phyloP scores from a whole-genome alignment of 192 early-diverging fungal species.

The Pilaira anomala region DNA sequence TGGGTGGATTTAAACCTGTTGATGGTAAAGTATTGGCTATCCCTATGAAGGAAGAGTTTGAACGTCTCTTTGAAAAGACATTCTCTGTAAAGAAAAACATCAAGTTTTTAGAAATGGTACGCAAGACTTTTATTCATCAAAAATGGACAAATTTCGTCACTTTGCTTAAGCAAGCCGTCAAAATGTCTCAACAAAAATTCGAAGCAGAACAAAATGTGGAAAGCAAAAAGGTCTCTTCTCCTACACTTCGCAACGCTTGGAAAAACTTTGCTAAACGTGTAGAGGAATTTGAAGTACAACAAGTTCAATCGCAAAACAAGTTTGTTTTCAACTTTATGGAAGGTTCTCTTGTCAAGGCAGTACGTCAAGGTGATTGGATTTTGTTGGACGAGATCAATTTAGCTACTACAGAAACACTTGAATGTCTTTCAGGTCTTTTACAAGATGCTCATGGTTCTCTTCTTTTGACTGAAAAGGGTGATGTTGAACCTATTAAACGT shows the following conservation, averaged over 20 bases:
- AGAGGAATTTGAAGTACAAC: constrained; percentile 70
- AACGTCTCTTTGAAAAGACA: constrained; percentile 78
- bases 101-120: constrained; percentile 79
- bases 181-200: constrained; percentile 71
- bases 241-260: constrained; percentile 68
- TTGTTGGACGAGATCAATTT: constrained; percentile 97
- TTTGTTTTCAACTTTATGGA: constrained; percentile 94
- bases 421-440: constrained; percentile 85
- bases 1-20: constrained; percentile 97
- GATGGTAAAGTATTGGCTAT: constrained; percentile 78
- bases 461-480: constrained; percentile 89
- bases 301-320: constrained; percentile 64
- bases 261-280: constrained; percentile 61
- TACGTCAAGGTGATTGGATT: constrained; percentile 92
- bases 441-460: constrained; percentile 79
- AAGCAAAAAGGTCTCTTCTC: constrained; percentile 31
- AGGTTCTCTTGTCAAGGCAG: constrained; percentile 87
- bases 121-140: constrained; percentile 62
- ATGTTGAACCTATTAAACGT: constrained; percentile 76
- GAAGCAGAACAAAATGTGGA: constrained; percentile 40
- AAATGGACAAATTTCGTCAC: constrained; percentile 84
- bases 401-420: constrained; percentile 93
- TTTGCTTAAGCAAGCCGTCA: constrained; percentile 71
- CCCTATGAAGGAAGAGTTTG: constrained; percentile 81
- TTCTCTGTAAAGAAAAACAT: constrained; percentile 86